phyloP scores from a whole-genome alignment of 495 filamentous ascomycete species.

The Aspergillus indologenus region DNA sequence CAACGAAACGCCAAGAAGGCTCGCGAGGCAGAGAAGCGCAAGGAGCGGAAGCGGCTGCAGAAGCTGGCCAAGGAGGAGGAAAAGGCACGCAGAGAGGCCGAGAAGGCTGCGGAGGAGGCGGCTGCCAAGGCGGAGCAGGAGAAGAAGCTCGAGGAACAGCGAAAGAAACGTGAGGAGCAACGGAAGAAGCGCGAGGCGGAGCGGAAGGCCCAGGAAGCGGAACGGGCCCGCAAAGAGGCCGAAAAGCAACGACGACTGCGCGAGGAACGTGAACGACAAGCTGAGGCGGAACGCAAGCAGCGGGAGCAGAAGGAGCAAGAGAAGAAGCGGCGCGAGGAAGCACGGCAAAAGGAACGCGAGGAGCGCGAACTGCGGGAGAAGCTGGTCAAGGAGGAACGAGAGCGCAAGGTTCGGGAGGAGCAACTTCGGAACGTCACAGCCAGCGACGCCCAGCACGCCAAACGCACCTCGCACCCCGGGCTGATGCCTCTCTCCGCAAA shows the following conservation, averaged over 20 bases:
- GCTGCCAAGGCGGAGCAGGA: slow-evolving; percentile 71
- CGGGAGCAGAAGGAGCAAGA: slow-evolving; percentile 71
- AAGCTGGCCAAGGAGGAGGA: slow-evolving; percentile 88
- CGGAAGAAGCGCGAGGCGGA: slow-evolving; percentile 90
- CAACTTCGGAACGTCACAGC: slow-evolving; percentile 42
- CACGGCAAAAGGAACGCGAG: slow-evolving; percentile 61
- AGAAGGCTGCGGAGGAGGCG: slow-evolving; percentile 88
- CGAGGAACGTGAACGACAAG: slow-evolving; percentile 80
- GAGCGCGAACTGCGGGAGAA: slow-evolving; percentile 74
- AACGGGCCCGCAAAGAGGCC: slow-evolving; percentile 71
- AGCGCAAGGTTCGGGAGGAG: slow-evolving; percentile 64
- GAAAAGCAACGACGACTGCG: slow-evolving; percentile 74
- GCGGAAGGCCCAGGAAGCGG: slow-evolving; percentile 85
- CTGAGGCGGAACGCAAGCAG: slow-evolving; percentile 68
- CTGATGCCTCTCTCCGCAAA: slow-evolving; percentile 52
- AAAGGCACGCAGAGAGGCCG: slow-evolving; percentile 77
- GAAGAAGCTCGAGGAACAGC: slow-evolving; percentile 76
- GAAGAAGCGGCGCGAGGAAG: slow-evolving; percentile 63
- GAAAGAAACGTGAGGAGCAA: slow-evolving; percentile 79
- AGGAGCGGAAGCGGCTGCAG: slow-evolving; percentile 82
- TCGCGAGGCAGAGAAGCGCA: slow-evolving; percentile 87
- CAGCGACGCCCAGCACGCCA: slow-evolving; percentile 17
- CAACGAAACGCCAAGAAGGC: slow-evolving; percentile 90
- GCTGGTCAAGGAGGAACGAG: slow-evolving; percentile 62
- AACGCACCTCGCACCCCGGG: slow-evolving; percentile 42